Percentiles rank a stretch among this genome's conserved stretches.
Evolutionary conservation across 805 yeast species (phyloP).

Genomic region (Torulaspora delbrueckii): DNA sequence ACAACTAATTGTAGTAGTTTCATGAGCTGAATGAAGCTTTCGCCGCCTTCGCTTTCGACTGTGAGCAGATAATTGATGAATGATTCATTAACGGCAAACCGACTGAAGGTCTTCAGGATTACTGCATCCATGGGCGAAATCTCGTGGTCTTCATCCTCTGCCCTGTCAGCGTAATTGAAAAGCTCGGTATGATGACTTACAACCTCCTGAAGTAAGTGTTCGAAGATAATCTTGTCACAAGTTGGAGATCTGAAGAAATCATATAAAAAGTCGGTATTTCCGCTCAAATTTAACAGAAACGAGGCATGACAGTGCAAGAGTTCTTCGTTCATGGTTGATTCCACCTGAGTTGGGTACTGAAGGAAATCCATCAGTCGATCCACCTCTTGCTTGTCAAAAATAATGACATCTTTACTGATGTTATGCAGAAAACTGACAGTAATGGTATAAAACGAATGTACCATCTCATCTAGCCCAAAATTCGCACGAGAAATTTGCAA

Average conservation of each 20-base stretch:
- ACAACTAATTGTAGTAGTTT: constrained; percentile 33
- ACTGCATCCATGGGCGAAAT: constrained; percentile 20
- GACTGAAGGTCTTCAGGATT: constrained; percentile 29
- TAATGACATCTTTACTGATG: constrained; percentile 16
- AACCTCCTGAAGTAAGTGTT: constrained; percentile 18
- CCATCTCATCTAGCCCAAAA: constrained; percentile 21
- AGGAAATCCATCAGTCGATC: constrained; percentile 19
- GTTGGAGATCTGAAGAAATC: constrained; percentile 21
- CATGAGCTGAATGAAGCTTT: constrained; percentile 17
- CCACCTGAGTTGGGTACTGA: constrained; percentile 18
- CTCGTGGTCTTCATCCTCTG: constrained; percentile 4
- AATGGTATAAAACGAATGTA: constrained; percentile 18
- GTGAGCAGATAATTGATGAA: constrained; percentile 30
- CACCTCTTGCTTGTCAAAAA: constrained; percentile 20
- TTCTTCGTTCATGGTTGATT: constrained; percentile 8
- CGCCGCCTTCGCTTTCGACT: constrained; percentile 11
- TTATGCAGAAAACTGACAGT: constrained; percentile 25
- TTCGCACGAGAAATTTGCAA: constrained; percentile 1
- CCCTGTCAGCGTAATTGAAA: constrained; percentile 3
- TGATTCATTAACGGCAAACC: constrained; percentile 35
- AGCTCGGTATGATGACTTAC: constrained; percentile 15
- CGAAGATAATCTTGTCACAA: constrained; percentile 16
- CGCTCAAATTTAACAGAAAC: constrained; percentile 21
- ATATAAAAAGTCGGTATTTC: constrained; percentile 26
- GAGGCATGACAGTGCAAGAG: constrained; percentile 20